These are phyloP conservation scores for Stagonosporopsis cucurbitacearum DNA, from an alignment of 2,329 filamentous ascomycete species.

Conservation along the genomic window DNA sequence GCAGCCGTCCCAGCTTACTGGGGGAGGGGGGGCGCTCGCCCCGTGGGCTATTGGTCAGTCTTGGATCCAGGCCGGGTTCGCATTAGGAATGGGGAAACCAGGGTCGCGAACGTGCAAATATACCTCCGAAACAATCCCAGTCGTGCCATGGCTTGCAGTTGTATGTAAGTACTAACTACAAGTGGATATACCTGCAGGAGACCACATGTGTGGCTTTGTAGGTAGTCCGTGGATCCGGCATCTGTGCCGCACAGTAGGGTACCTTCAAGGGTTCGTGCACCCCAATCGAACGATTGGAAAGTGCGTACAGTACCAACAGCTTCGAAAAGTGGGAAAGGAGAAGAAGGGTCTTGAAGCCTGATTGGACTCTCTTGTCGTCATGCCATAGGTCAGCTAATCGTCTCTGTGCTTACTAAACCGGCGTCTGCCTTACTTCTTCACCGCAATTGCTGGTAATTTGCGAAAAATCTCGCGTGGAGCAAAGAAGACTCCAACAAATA, in stretches of 20 bases:
- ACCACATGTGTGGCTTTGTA: constrained; percentile 17
- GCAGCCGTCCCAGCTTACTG: neutral
- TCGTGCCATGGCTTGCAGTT: constrained; percentile 3
- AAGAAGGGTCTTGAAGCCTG: neutral
- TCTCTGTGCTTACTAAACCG: constrained; percentile 6
- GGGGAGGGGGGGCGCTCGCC: too few relatives aligned
- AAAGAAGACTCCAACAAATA: neutral
- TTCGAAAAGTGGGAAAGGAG: constrained; percentile 9
- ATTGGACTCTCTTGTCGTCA: constrained; percentile 3
- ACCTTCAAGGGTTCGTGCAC: neutral
- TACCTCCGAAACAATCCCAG: constrained; percentile 16
- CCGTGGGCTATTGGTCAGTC: constrained; percentile 3
- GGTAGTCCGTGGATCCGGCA: constrained; percentile 12
- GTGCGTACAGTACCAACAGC: constrained; percentile 1
- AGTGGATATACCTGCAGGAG: constrained; percentile 10
- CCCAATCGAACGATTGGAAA: constrained; percentile 1
- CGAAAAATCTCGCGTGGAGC: neutral
- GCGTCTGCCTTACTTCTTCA: constrained; percentile 15
- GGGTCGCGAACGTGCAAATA: constrained; percentile 6
- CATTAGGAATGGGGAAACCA: constrained; percentile 1
- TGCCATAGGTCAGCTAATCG: constrained; percentile 7
- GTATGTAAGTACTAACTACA: constrained; percentile 10
- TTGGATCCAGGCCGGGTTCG: neutral
- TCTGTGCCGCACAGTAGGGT: constrained; percentile 11
- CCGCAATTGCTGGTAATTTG: constrained; percentile 9